Evolutionary conservation across 2,329 filamentous ascomycete species (phyloP), one percentile per base, ranked within the genome.

Genomic region (Xylariaceae sp.): DNA sequence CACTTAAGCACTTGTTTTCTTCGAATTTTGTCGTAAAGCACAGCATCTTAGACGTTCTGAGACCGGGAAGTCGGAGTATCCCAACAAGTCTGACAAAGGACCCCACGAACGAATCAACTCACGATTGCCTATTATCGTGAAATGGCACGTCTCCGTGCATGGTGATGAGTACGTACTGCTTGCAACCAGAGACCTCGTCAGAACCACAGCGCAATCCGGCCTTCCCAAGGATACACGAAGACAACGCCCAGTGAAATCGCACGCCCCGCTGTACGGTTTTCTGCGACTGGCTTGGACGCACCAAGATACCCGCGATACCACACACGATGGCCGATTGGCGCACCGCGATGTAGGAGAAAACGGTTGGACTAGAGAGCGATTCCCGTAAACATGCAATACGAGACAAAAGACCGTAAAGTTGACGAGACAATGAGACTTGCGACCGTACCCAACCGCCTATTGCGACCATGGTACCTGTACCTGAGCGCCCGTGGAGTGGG

Each of bases 391-490:
- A 45, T 42, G 45, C 6, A 16, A 33, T 47, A 47, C 53, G 49
- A 52, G 42, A 45, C 13, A 28, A 13, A 43, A 22, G 38, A 38
- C 45, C 45, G 52, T 44, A 34, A 39, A 17, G 16, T 41, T 47
- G 28, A 46, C 40, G 49, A 41, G 47, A 57, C 44, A 50, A 49
- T 49, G 52, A 45, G 52, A 36, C 49, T 28, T 45, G 44, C 46
- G 36, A 34, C n/a, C 17, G 13, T 14, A 18, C 19, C 13, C 13
- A 17, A 49, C 22, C 43, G 45, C 43, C 31, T 34, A 33, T 33
- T 34, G 47, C 45, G 49, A 14, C 28, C 16, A 31, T 22, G 17
- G 31, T 28, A 38, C 42, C 22, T 13, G 18, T 38, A 43, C 50
- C 11, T 17, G 33, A 33, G 17, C 36, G 19, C 38, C 45, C 31